A percentile compares a stretch with the other conserved stretches of the same genome.
Conservation (phyloP, 208 protist genomes). For the Crithidia sp. region DNA sequence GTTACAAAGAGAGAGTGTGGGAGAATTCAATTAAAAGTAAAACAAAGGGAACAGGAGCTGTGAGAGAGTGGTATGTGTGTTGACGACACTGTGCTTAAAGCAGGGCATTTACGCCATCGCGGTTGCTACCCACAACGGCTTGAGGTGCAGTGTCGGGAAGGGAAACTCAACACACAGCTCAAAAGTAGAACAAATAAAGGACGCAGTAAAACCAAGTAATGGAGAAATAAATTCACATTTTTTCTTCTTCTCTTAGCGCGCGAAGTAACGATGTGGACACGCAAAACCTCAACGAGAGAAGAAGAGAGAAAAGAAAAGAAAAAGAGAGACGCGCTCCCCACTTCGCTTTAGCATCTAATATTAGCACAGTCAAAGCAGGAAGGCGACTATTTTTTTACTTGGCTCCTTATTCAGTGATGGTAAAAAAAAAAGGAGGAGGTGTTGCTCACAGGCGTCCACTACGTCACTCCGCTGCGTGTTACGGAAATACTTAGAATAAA, state of each 20-base stretch:
- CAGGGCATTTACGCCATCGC: not conserved
- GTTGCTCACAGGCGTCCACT: too few relatives aligned
- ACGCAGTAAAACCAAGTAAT: slow-evolving; percentile 5
- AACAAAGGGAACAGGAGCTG: not conserved
- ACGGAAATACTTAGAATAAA: too few relatives aligned
- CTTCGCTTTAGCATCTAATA: not conserved
- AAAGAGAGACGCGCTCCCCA: slow-evolving; percentile 9
- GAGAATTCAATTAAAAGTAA: not conserved
- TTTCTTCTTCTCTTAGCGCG: too few relatives aligned
- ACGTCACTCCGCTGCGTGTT: too few relatives aligned
- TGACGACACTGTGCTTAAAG: not conserved
- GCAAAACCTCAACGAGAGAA: not conserved
- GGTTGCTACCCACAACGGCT: not conserved
- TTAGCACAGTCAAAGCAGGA: not conserved
- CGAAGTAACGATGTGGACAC: not conserved
- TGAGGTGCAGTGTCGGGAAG: not conserved
- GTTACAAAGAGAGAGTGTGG: too few relatives aligned
- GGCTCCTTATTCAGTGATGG: not conserved
- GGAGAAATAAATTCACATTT: not conserved
- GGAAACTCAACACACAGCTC: not conserved
- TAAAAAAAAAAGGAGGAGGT: too few relatives aligned
- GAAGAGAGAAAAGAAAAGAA: slow-evolving; percentile 1
- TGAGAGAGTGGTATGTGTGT: not conserved
- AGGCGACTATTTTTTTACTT: not conserved
- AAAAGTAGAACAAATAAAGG: not conserved